A percentile compares a stretch with the other conserved stretches of the same genome.
Conservation (phyloP, 768 basidiomycete species). For the Fistulinella prunicolor region DNA sequence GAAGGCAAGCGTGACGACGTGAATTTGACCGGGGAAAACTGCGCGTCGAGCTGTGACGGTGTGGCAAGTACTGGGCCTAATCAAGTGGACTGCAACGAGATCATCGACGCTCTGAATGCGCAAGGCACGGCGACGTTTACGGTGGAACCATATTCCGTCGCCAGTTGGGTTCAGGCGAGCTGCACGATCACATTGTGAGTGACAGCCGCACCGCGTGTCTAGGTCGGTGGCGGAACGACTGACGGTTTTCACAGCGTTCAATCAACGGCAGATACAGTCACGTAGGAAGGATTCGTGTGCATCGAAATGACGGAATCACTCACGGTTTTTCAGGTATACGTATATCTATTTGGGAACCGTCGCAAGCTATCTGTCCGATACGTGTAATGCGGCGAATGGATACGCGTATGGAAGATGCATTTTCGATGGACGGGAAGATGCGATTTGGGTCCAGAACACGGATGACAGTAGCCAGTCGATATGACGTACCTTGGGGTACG, state of each 20-base stretch:
- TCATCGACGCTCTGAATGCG: background rate
- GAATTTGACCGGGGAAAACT: background rate
- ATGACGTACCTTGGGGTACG: background rate
- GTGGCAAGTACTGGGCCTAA: constrained; percentile 3
- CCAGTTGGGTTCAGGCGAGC: constrained; percentile 2
- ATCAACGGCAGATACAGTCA: constrained; percentile 6
- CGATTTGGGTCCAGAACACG: constrained; percentile 3
- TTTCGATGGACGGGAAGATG: constrained; percentile 6
- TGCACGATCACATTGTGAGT: constrained; percentile 8
- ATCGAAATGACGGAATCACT: background rate
- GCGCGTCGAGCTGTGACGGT: background rate
- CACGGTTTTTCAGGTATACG: constrained; percentile 5
- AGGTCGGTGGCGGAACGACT: background rate
- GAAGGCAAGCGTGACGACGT: background rate
- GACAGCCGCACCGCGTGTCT: background rate
- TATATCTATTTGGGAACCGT: background rate
- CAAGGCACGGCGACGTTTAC: background rate
- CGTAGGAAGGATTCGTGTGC: background rate
- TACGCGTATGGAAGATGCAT: constrained; percentile 2
- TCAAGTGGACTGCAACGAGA: constrained; percentile 7
- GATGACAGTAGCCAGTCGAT: background rate
- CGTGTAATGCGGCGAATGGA: background rate
- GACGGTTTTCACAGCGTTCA: constrained; percentile 1
- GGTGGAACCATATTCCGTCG: background rate
- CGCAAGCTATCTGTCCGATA: background rate